Conservation (phyloP, 805 yeast genomes). For the Kodamaea laetipori region DNA sequence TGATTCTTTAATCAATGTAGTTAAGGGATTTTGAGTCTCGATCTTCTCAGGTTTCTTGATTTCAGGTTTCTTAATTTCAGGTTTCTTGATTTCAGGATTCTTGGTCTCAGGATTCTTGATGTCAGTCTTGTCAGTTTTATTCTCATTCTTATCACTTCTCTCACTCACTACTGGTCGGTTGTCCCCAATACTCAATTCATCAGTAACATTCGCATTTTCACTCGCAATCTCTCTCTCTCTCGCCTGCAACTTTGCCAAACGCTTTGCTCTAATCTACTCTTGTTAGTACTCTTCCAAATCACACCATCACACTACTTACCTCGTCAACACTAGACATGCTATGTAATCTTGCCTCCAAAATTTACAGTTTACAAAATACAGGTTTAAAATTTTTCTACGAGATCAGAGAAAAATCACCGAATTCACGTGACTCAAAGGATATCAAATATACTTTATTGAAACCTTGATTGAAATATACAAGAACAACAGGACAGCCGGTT, state of each 20-base stretch:
- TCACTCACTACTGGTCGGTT: too few relatives aligned
- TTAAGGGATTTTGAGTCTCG: too few relatives aligned
- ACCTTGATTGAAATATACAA: conserved; percentile 6
- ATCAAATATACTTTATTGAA: conserved; percentile 4
- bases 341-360: background rate
- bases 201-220: too few relatives aligned
- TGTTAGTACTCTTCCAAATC: conserved; percentile 4
- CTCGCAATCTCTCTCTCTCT: too few relatives aligned
- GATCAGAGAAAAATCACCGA: background rate
- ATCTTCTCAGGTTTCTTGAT: background rate
- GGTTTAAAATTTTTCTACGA: background rate
- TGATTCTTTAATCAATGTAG: conserved; percentile 10
- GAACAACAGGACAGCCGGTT: background rate
- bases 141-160: too few relatives aligned
- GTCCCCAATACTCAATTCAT: too few relatives aligned
- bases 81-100: background rate
- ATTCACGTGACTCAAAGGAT: conserved; percentile 6
- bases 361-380: background rate
- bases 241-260: conserved; percentile 51
- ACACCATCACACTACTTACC: conserved; percentile 16
- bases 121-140: too few relatives aligned
- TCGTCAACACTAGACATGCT: conserved; percentile 34
- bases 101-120: background rate
- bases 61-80: background rate
- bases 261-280: conserved; percentile 48